Conservation (phyloP, 2,329 filamentous ascomycete genomes). For the Colletotrichum sp. region DNA sequence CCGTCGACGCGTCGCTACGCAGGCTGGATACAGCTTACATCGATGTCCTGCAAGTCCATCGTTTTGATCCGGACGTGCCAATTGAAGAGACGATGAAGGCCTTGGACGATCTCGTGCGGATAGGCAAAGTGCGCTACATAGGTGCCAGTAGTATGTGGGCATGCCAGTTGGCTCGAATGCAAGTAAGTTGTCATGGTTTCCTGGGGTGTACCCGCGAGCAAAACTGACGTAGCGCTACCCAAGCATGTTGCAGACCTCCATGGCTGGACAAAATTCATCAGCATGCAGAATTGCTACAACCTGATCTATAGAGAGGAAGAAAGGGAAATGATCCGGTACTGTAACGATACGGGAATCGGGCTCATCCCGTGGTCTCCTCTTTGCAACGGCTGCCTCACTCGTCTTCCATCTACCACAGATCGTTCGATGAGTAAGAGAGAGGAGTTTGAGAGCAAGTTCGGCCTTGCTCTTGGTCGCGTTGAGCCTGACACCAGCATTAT, state of each 20-base stretch:
- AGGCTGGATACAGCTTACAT: background rate
- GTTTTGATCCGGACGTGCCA: background rate
- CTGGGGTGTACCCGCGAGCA: background rate
- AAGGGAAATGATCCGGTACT: background rate
- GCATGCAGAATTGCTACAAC: slow-evolving; percentile 1
- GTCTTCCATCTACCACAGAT: background rate
- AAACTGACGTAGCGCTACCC: background rate
- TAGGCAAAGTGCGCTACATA: background rate
- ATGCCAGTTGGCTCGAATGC: background rate
- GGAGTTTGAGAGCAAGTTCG: background rate
- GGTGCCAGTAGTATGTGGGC: background rate
- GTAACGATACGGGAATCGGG: background rate
- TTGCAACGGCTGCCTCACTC: background rate
- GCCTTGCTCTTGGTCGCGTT: background rate
- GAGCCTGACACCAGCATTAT: slow-evolving; percentile 24
- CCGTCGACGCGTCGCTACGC: background rate
- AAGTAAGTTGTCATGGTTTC: background rate
- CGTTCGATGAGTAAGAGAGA: background rate
- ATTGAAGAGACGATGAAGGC: background rate
- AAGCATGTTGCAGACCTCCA: background rate
- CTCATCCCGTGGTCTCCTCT: background rate
- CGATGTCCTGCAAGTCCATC: background rate
- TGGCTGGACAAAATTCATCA: background rate
- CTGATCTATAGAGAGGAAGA: background rate
- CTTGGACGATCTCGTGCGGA: background rate